These are phyloP conservation scores for Gymnopus androsaceus DNA, from an alignment of 1,284 basidiomycete species.

Conservation along the genomic window DNA sequence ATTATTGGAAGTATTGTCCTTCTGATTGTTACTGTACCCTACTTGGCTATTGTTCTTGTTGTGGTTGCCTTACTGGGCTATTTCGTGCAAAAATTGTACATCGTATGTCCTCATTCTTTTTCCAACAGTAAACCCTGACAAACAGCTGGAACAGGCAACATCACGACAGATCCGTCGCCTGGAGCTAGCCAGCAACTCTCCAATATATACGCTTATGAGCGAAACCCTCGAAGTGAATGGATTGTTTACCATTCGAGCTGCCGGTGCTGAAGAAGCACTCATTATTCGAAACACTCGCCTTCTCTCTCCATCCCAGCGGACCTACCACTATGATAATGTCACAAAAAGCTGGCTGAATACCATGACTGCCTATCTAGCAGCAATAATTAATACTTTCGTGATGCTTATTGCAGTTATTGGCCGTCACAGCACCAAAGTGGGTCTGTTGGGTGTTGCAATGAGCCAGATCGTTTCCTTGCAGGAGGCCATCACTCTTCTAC, in stretches of 20 bases:
- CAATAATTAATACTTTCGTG: slow-evolving; percentile 1
- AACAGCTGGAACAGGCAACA: slow-evolving; percentile 2
- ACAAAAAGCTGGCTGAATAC: not conserved
- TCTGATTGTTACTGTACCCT: slow-evolving; percentile 1
- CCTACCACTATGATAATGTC: not conserved
- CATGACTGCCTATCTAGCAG: not conserved
- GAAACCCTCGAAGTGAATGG: not conserved
- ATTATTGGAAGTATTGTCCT: not conserved
- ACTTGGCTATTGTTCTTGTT: slow-evolving; percentile 4
- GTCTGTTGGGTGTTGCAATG: slow-evolving; percentile 2
- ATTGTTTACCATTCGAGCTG: not conserved
- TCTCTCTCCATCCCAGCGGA: not conserved
- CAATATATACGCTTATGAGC: slow-evolving; percentile 1
- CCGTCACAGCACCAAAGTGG: not conserved
- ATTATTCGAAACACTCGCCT: not conserved
- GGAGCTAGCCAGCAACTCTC: slow-evolving; percentile 3
- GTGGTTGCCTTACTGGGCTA: not conserved
- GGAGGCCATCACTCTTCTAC: not conserved
- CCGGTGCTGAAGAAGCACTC: not conserved
- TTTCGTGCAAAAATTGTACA: slow-evolving; percentile 1
- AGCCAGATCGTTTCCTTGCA: slow-evolving; percentile 1
- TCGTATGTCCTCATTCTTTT: slow-evolving; percentile 4
- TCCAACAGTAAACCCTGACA: not conserved
- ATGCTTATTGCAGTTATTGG: not conserved
- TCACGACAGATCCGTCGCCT: not conserved